These are phyloP conservation scores for Xylaria multiplex DNA, from an alignment of 2,329 filamentous ascomycete species.

Conservation along the genomic window DNA sequence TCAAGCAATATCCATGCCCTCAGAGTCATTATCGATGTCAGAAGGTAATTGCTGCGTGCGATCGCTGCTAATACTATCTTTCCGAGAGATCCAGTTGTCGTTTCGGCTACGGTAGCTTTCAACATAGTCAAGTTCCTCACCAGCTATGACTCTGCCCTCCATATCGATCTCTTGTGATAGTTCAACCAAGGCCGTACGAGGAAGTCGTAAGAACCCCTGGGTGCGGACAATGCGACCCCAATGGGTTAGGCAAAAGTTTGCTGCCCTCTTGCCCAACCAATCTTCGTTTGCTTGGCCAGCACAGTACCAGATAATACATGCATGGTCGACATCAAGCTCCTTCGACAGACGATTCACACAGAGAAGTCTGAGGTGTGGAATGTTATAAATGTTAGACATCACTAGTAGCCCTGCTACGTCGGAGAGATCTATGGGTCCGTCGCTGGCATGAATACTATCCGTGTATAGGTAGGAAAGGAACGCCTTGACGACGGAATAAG, in stretches of 20 bases:
- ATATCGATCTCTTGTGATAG: conserved; percentile 92
- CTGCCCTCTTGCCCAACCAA: conserved; percentile 90
- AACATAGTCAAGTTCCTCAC: conserved; percentile 78
- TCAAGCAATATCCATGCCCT: conserved; percentile 68
- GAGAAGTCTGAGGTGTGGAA: conserved; percentile 88
- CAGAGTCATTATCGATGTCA: conserved; percentile 66
- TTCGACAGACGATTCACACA: conserved; percentile 90
- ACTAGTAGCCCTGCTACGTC: conserved; percentile 95
- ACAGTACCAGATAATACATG: conserved; percentile 95
- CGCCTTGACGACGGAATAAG: conserved; percentile 90
- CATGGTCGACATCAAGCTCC: conserved; percentile 93
- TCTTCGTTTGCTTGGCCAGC: conserved; percentile 90
- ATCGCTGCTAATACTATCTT: conserved; percentile 69
- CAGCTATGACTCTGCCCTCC: conserved; percentile 89
- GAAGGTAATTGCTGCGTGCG: conserved; percentile 67
- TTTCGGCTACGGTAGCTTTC: conserved; percentile 62
- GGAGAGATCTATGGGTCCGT: conserved; percentile 79
- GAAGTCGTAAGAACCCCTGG: conserved; percentile 83
- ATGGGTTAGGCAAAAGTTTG: conserved; percentile 87
- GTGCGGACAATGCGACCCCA: conserved; percentile 96
- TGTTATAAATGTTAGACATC: conserved; percentile 98
- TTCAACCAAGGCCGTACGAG: conserved; percentile 83
- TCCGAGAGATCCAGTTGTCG: conserved; percentile 56
- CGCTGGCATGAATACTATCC: conserved; percentile 81
- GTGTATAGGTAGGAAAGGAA: conserved; percentile 98